Conservation (phyloP, 2,329 filamentous ascomycete species). For the Sclerotiophoma versabilis region DNA sequence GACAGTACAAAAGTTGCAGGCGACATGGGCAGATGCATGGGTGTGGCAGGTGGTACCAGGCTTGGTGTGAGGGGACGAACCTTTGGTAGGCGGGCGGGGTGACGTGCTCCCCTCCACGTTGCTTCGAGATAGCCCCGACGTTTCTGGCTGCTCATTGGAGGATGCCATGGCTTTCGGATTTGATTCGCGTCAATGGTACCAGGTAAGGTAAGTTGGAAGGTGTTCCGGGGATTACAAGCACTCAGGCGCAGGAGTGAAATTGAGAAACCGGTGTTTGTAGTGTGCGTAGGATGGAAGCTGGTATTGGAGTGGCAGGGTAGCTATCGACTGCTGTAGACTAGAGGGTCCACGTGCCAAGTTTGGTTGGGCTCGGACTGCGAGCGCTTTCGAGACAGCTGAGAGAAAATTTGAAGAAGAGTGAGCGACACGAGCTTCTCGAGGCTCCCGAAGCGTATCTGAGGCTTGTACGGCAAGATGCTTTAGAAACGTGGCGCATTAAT, state of each 20-base stretch:
- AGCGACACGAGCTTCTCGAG: neutral
- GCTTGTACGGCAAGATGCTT: neutral
- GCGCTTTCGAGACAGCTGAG: conserved; percentile 14
- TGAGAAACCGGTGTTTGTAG: conserved; percentile 4
- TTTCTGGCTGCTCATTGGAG: conserved; percentile 35
- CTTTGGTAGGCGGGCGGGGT: conserved; percentile 38
- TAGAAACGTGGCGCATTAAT: conserved; percentile 6
- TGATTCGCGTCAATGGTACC: conserved; percentile 3
- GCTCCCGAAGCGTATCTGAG: neutral
- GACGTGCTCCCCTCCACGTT: conserved; percentile 36
- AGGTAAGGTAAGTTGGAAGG: conserved; percentile 9
- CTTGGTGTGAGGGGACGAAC: conserved; percentile 33
- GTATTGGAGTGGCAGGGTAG: conserved; percentile 19
- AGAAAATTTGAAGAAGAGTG: conserved; percentile 1
- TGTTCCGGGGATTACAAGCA: conserved; percentile 2
- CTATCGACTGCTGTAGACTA: conserved; percentile 27
- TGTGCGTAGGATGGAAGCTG: conserved; percentile 11
- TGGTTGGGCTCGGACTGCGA: conserved; percentile 31
- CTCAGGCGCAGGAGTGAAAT: conserved; percentile 8
- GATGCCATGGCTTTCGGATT: conserved; percentile 31
- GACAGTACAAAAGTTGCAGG: neutral
- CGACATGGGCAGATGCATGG: conserved; percentile 5
- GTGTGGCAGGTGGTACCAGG: conserved; percentile 4
- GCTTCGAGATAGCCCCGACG: conserved; percentile 23
- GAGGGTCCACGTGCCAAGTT: conserved; percentile 41